Percentiles rank a stretch among this genome's conserved stretches.
phyloP scores from a whole-genome alignment of 1,284 basidiomycete genomes.

The Ustilago bromivora region DNA sequence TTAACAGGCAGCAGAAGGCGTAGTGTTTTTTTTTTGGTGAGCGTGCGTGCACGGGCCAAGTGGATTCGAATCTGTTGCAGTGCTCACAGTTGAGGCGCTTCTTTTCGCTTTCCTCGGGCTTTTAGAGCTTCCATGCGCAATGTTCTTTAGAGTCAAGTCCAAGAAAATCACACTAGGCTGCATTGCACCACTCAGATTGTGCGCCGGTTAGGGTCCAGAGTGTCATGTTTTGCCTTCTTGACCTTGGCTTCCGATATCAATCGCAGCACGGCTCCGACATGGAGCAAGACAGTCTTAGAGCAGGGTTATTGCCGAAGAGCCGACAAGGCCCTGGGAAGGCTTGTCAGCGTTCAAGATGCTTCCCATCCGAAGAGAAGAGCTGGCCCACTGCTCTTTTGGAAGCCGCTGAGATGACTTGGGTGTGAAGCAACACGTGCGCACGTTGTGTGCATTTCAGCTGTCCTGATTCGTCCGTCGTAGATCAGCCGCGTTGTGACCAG shows the following conservation, averaged over 20 bases:
- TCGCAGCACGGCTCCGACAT: neutral
- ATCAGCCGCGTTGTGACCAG: neutral
- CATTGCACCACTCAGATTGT: neutral
- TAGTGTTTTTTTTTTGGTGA: no score
- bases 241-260: neutral
- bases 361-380: neutral
- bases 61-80: neutral
- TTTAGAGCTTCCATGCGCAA: conserved; percentile 11
- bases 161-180: neutral
- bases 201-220: conserved; percentile 6
- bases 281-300: no score
- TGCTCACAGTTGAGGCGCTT: neutral
- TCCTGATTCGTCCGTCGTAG: conserved; percentile 30
- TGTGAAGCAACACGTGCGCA: conserved; percentile 35
- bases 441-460: conserved; percentile 15
- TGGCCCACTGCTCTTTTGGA: neutral
- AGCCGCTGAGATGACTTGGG: neutral
- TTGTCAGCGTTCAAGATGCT: neutral
- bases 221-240: neutral
- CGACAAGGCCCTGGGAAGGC: no score
- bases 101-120: neutral
- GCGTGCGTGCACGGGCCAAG: neutral
- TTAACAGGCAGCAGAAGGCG: no score
- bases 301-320: no score
- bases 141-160: neutral